Conservation (phyloP, 306 rosid species). For the Gleditsia sinensis region DNA sequence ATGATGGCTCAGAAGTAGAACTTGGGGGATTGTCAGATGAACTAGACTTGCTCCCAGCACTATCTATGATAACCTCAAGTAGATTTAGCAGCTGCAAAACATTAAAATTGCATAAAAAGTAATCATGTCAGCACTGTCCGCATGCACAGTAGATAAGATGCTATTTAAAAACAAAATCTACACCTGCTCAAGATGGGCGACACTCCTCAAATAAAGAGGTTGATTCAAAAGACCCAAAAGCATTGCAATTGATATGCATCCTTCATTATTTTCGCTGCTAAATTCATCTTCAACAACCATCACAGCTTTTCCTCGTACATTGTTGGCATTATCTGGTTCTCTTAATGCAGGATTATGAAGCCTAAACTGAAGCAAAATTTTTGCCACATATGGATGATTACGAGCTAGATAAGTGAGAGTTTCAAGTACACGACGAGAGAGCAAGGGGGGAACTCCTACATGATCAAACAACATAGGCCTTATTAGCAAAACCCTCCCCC, state of each 20-base stretch:
- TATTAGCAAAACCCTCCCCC: constrained; percentile 10
- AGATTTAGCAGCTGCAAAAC: constrained; percentile 80
- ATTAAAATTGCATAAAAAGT: constrained; percentile 12
- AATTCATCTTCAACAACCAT: constrained; percentile 70
- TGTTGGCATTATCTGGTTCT: constrained; percentile 52
- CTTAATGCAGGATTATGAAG: constrained; percentile 47
- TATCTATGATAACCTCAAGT: constrained; percentile 87
- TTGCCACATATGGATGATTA: constrained; percentile 88
- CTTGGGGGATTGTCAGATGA: constrained; percentile 55
- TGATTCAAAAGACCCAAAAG: constrained; percentile 89
- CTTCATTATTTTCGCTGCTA: constrained; percentile 45
- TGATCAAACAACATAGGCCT: constrained; percentile 36
- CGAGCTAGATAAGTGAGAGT: constrained; percentile 92
- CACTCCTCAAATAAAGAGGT: constrained; percentile 94
- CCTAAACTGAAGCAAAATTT: constrained; percentile 66
- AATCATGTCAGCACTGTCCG: constrained; percentile 15
- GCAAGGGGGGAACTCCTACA: constrained; percentile 94
- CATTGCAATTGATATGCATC: constrained; percentile 68
- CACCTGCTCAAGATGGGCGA: constrained; percentile 99
- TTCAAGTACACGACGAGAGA: constrained; percentile 90
- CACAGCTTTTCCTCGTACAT: constrained; percentile 75
- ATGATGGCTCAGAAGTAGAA: constrained; percentile 53
- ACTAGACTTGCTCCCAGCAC: constrained; percentile 70
- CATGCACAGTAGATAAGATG: constrained; percentile 1
- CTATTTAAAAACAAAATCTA: constrained; percentile 8